A percentile compares a stretch with the other conserved stretches of the same genome.
Conservation (phyloP, 129 eudicot genomes). For the Artemisia argyi region DNA sequence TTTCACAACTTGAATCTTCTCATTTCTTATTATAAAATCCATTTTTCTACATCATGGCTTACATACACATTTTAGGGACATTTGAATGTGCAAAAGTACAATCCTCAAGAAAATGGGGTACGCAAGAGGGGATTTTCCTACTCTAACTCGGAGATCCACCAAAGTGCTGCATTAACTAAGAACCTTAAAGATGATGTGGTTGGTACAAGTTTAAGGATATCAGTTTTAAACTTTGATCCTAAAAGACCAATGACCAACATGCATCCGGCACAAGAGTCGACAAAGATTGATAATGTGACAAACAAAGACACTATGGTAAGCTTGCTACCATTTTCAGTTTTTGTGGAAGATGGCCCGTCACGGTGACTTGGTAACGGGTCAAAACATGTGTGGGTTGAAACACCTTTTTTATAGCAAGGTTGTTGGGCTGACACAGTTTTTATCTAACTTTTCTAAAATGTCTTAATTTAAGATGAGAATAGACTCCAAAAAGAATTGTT, state of each 20-base stretch:
- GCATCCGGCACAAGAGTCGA: constrained; percentile 37
- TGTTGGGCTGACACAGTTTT: background rate
- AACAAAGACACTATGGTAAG: constrained; percentile 46
- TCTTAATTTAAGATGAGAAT: background rate
- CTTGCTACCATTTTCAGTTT: background rate
- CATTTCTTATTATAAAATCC: background rate
- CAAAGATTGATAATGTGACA: constrained; percentile 27
- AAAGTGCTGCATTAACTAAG: constrained; percentile 48
- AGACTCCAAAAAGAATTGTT: no score
- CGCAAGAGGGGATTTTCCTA: constrained; percentile 43
- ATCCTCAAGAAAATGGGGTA: constrained; percentile 40
- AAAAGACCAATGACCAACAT: constrained; percentile 44
- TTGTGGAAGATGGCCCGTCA: background rate
- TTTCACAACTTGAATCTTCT: constrained; percentile 31
- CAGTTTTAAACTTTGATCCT: constrained; percentile 37
- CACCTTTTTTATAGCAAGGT: background rate
- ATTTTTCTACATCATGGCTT: background rate
- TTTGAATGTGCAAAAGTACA: constrained; percentile 36
- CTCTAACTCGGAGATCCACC: constrained; percentile 71
- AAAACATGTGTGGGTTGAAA: background rate
- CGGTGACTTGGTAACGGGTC: background rate
- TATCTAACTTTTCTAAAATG: no score
- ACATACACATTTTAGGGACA: constrained; percentile 42
- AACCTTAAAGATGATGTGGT: constrained; percentile 43
- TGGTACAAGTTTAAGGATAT: constrained; percentile 36